A percentile compares a stretch with the other conserved stretches of the same genome.
Evolutionary conservation across 1,284 basidiomycete species (phyloP).

Genomic region (Puccinia novopanici): DNA sequence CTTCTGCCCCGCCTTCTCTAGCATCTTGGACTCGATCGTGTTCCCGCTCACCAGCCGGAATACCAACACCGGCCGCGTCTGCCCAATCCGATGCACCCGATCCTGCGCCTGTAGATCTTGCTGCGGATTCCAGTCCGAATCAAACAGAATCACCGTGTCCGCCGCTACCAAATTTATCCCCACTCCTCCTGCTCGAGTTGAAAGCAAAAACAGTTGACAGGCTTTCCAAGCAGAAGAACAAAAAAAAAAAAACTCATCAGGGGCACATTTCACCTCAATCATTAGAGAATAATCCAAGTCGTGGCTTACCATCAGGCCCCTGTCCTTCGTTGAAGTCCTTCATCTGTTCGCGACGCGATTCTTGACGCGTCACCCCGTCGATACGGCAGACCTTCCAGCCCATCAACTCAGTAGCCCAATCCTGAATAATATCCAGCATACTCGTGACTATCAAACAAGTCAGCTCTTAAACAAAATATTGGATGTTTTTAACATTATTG

Average conservation of each 20-base stretch:
- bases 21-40: constrained; percentile 87
- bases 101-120: constrained; percentile 97
- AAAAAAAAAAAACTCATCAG: neutral
- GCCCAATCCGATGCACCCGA: constrained; percentile 63
- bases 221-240: constrained; percentile 5
- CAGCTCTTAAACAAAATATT: neutral
- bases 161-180: constrained; percentile 85
- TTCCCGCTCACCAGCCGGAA: constrained; percentile 80
- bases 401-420: constrained; percentile 82
- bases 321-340: constrained; percentile 77
- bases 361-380: constrained; percentile 77
- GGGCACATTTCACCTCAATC: no score
- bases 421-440: constrained; percentile 92
- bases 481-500: neutral
- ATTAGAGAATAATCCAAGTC: neutral
- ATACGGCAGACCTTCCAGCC: constrained; percentile 81
- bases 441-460: constrained; percentile 67
- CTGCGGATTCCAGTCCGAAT: constrained; percentile 93
- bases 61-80: constrained; percentile 60
- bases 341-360: constrained; percentile 82
- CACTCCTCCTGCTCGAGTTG: constrained; percentile 86
- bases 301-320: constrained; percentile 62
- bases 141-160: constrained; percentile 92
- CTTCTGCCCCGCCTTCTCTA: constrained; percentile 83
- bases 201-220: constrained; percentile 81